Evolutionary conservation across 2,329 filamentous ascomycete species (phyloP), one percentile per base, ranked within the genome.

Genomic region (Fusarium brachygibbosum): DNA sequence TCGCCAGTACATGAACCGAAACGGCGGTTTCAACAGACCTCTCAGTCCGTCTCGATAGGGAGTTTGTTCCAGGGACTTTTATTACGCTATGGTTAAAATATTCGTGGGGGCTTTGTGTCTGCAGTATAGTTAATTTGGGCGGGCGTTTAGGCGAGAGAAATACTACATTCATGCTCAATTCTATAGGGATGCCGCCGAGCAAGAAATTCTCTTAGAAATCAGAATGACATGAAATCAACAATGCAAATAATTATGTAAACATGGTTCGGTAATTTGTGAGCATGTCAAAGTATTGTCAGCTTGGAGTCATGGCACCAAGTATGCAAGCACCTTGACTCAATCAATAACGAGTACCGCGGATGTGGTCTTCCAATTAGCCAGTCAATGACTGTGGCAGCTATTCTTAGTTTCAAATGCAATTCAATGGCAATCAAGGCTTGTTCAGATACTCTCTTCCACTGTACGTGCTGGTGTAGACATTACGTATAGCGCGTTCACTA

Each of bases 1-100:
- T 77, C 87, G 96, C 73, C 96, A 99, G 86, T 99, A 99, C 80
- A 99, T 99, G 89, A 96, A 96, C 76, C 87, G 92, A 58, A 84
- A 89, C 52, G 92, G 92, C 58, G 92, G 92, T 8, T 96, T 96
- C 83, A 96, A 95, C 78, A 82, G 92, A 73, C 92, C 92, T 45
- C 81, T 94, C 53, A 92, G 90, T 78, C 89, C 88, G 21, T 77
- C 79, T 21, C 74, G 83, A 50, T 84, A 59, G 72, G 60, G 4
- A 49, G 25, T 41, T 28, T 17, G 16, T 42, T 32, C 17, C n/a
- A 16, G 38, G 8, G 8, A 23, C 28, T 23, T 40, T n/a, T 52
- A 29, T 52, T 42, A 17, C 23, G 41, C 48, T 49, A 28, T 44
- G 40, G 29, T 23, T 46, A 53, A 35, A 53, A 70, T 45, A 53